Base-by-base conservation (phyloP, 148 eudicot genomes). In the Chenopodium berlandieri region DNA sequence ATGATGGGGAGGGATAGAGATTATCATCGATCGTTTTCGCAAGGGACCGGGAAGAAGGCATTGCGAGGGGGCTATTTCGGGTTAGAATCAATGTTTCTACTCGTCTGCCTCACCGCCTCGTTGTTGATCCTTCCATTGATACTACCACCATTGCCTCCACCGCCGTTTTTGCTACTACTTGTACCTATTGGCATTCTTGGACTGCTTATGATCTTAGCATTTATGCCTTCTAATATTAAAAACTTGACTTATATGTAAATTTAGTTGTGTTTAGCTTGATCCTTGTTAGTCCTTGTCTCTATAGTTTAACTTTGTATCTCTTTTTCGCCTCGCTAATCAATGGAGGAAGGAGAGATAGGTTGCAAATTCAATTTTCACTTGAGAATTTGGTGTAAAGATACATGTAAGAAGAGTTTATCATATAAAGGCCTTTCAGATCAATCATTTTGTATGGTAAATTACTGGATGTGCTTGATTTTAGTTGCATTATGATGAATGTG, bases 61-160 rank as follows among this genome's bases (percentile, higher is more conserved):
- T n/a, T 67, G 62, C 68, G 81, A 64, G 76, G 81, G 25, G 80
- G 89, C 27, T 92, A 90, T 75, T 94, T 90, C 83, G 88, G 94
- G 69, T 40, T 89, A 32, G 97, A 93, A 84, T 91, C 95, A 2
- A 37, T 91, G 89, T 23, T 92, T 31, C 47, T 93, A 72, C 92
- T 95, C 9, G 47, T 89, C 4, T 86, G 97, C 60, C 84, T 95
- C 1, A 83, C 97, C 0, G 96, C 91, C 12, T 91, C 96, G 54
- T 80, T 95, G 68, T 83, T 95, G 82, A 86, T 95, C 0, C 85
- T 95, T 47, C 98, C 98, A 1, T 73, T 95, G 68, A 83, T 95
- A 71, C 90, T 95, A 0, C 98, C 98, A 11, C 94, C 98, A 47
- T 80, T 95, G 85, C 98, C 98, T 1, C 98, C 98, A 0, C 98